Evolutionary conservation across 2,329 filamentous ascomycete genomes (phyloP).

Genomic region (Aspergillus piperis): DNA sequence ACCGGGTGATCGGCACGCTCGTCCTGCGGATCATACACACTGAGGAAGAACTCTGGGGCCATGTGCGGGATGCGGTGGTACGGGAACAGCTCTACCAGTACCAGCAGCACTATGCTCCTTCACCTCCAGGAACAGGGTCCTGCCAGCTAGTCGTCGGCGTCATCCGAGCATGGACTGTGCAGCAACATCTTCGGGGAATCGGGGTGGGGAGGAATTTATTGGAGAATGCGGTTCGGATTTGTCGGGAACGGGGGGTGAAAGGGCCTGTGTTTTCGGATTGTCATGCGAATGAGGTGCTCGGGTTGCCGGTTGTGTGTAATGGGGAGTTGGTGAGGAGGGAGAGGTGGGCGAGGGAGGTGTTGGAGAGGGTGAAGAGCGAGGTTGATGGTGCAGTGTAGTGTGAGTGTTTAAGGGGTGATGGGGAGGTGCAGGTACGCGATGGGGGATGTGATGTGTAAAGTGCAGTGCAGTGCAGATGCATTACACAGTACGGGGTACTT

Average conservation of each 20-base stretch:
- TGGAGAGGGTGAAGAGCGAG: not conserved
- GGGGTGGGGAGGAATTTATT: slow-evolving; percentile 74
- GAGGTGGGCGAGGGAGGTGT: slow-evolving; percentile 49
- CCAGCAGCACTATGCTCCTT: not conserved
- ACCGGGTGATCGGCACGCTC: slow-evolving; percentile 67
- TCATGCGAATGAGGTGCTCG: slow-evolving; percentile 70
- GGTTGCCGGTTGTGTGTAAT: slow-evolving; percentile 65
- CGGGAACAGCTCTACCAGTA: not conserved
- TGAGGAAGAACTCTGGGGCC: slow-evolving; percentile 10
- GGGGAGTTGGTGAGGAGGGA: slow-evolving; percentile 61
- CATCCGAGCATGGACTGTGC: slow-evolving; percentile 81
- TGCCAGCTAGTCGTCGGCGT: slow-evolving; percentile 38
- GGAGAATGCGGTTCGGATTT: slow-evolving; percentile 69
- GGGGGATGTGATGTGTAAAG: not conserved
- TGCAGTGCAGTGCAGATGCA: too few species aligned
- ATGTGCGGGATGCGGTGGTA: not conserved
- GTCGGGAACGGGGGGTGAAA: slow-evolving; percentile 68
- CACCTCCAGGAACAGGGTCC: not conserved
- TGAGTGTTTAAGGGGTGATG: not conserved
- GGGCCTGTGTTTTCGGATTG: slow-evolving; percentile 70
- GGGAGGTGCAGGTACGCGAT: too few species aligned
- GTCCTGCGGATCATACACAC: slow-evolving; percentile 51
- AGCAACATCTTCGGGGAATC: slow-evolving; percentile 65
- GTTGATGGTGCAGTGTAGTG: not conserved
- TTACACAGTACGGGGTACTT: too few species aligned